These are phyloP conservation scores for Ceratocystis smalleyi DNA, from an alignment of 2,329 filamentous ascomycete genomes.

Conservation along the genomic window DNA sequence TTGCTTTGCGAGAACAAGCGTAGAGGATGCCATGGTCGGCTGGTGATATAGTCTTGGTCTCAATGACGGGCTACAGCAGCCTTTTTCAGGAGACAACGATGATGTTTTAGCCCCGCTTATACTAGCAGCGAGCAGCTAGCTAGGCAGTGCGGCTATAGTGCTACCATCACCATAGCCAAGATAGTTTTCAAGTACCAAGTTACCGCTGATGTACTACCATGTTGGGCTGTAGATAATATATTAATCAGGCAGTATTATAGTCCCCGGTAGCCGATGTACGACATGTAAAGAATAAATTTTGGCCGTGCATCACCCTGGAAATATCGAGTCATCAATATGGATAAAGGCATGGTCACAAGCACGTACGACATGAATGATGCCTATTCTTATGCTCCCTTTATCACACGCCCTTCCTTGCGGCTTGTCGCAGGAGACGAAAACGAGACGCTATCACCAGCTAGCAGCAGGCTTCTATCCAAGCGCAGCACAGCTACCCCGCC, in stretches of 20 bases:
- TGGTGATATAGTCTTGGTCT: not conserved
- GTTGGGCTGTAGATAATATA: no score
- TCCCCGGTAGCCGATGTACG: not conserved
- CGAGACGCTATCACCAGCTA: not conserved
- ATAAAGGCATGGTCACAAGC: not conserved
- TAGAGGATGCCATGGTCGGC: constrained; percentile 32
- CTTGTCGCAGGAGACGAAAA: not conserved
- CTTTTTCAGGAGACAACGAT: no score
- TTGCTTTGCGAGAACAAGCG: constrained; percentile 53
- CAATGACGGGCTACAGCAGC: no score
- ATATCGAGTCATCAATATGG: not conserved
- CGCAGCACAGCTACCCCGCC: not conserved
- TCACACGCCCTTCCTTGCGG: not conserved
- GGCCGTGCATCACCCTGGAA: not conserved
- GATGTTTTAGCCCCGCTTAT: no score
- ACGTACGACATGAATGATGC: not conserved
- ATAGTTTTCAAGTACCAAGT: no score
- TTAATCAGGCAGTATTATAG: no score
- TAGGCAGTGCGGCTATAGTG: no score
- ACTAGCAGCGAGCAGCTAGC: no score
- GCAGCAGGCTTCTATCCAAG: not conserved
- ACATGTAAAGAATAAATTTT: not conserved
- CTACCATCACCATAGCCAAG: no score
- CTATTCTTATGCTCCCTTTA: not conserved
- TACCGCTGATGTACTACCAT: no score